Evolutionary conservation across 1,139 yeast species (phyloP).

Genomic region (Diutina siamensis): DNA sequence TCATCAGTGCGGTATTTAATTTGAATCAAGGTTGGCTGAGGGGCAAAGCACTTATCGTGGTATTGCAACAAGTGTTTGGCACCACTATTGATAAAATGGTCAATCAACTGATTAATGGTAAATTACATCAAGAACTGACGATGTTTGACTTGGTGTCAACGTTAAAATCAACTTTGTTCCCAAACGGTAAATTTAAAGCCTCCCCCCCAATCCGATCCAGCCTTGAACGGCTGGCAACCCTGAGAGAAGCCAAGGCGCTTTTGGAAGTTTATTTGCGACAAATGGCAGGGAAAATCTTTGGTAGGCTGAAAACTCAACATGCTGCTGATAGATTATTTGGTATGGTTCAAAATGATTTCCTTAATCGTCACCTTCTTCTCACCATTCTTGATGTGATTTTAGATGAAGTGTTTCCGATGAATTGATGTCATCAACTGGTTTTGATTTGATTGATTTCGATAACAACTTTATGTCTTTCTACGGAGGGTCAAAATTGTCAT

Average conservation of each 20-base stretch:
- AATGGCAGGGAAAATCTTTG: conserved; percentile 27
- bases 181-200: conserved; percentile 43
- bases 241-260: conserved; percentile 48
- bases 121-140: conserved; percentile 33
- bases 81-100: conserved; percentile 76
- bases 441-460: too few species aligned
- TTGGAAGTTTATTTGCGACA: conserved; percentile 41
- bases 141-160: conserved; percentile 32
- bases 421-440: too few species aligned
- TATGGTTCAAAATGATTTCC: conserved; percentile 61
- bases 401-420: conserved; percentile 27
- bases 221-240: conserved; percentile 40
- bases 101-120: conserved; percentile 24
- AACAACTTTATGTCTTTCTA: too few species aligned
- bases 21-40: conserved; percentile 67
- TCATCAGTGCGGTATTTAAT: conserved; percentile 60
- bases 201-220: conserved; percentile 34
- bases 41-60: conserved; percentile 72
- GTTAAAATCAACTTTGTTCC: conserved; percentile 49
- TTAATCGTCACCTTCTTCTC: conserved; percentile 55
- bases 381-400: conserved; percentile 43
- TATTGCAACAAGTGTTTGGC: conserved; percentile 78
- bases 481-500: too few species aligned
- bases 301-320: conserved; percentile 47
- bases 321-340: conserved; percentile 54